Percentiles rank a stretch among this genome's conserved stretches.
Conservation (phyloP, 805 yeast genomes). For the Candida khao-thaluensis region DNA sequence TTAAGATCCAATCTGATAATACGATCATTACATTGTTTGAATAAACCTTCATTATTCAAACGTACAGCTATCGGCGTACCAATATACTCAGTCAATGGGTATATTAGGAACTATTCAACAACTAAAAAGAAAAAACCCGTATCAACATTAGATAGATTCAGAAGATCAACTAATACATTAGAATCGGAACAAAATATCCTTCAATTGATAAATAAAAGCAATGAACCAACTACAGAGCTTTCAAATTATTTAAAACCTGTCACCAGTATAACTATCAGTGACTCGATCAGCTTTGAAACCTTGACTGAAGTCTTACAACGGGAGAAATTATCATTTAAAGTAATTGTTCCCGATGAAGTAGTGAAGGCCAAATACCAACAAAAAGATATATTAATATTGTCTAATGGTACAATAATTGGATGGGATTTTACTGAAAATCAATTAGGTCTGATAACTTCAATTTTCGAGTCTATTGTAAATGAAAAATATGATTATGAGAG, state of each 20-base stretch:
- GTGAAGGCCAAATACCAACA: constrained; percentile 46
- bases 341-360: constrained; percentile 67
- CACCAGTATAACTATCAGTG: constrained; percentile 72
- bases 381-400: constrained; percentile 62
- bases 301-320: constrained; percentile 48
- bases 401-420: constrained; percentile 77
- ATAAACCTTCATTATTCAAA: too few relatives aligned
- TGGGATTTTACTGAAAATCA: constrained; percentile 73
- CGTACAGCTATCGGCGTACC: too few relatives aligned
- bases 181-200: constrained; percentile 26
- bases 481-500: constrained; percentile 55
- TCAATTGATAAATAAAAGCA: constrained; percentile 23
- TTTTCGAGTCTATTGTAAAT: constrained; percentile 45
- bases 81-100: too few relatives aligned
- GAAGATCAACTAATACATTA: constrained; percentile 23
- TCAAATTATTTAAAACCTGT: constrained; percentile 40
- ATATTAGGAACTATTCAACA: too few relatives aligned
- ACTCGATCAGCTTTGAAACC: constrained; percentile 57
- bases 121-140: constrained; percentile 22
- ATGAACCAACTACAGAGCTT: constrained; percentile 13
- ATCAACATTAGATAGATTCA: constrained; percentile 28
- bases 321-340: constrained; percentile 7
- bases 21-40: neutral
- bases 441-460: constrained; percentile 49
- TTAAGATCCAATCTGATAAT: neutral